These are phyloP conservation scores for Cinnamomum chago DNA, from an alignment of 164 flowering plant species.

Conservation along the genomic window DNA sequence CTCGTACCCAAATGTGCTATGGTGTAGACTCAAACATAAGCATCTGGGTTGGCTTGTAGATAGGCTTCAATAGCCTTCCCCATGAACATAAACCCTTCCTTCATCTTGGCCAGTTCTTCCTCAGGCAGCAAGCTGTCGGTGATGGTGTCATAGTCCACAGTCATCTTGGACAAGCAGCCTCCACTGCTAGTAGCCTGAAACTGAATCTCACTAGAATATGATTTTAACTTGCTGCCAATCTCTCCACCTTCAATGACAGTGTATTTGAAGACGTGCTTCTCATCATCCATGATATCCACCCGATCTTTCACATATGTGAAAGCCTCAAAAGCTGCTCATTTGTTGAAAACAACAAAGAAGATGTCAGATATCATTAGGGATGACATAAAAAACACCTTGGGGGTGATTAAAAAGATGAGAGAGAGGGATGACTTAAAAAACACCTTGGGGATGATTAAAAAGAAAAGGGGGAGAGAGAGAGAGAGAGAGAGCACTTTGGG, in stretches of 20 bases:
- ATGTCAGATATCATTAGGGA: too few relatives aligned
- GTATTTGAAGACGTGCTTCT: constrained; percentile 18
- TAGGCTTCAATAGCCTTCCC: background rate
- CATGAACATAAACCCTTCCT: background rate
- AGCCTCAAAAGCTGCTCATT: constrained; percentile 7
- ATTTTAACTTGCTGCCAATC: background rate
- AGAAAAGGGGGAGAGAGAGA: too few relatives aligned
- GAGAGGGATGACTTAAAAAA: too few relatives aligned
- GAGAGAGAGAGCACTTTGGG: too few relatives aligned
- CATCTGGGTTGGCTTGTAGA: constrained; percentile 6
- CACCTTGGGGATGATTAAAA: too few relatives aligned
- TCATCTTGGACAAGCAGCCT: background rate
- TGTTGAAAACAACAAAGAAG: too few relatives aligned
- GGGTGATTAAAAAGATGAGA: too few relatives aligned
- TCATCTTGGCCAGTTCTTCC: background rate
- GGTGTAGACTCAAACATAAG: background rate
- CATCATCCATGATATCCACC: constrained; percentile 19
- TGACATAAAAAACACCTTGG: too few relatives aligned
- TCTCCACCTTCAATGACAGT: constrained; percentile 21
- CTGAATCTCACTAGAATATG: background rate
- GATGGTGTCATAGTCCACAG: constrained; percentile 3
- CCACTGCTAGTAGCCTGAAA: background rate
- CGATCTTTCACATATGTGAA: constrained; percentile 11
- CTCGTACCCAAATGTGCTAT: too few relatives aligned
- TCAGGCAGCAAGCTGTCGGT: background rate